phyloP scores from a whole-genome alignment of 345 rosid genomes.

The Salix udensis region DNA sequence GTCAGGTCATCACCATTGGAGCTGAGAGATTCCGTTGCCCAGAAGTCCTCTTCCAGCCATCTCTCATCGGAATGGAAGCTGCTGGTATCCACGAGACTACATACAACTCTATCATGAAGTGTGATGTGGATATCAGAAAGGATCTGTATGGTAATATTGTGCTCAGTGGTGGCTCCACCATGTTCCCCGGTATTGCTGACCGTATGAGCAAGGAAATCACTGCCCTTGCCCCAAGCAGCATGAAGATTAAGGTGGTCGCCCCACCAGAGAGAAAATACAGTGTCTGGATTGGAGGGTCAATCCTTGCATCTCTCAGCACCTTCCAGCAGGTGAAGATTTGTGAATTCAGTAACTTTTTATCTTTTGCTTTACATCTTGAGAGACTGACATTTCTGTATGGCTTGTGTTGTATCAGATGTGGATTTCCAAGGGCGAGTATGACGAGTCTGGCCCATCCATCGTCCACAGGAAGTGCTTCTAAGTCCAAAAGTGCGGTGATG shows the following conservation, averaged over 20 bases:
- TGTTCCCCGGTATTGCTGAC: slow-evolving; percentile 62
- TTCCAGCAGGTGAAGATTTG: slow-evolving; percentile 48
- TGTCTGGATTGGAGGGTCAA: slow-evolving; percentile 75
- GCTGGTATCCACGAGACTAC: slow-evolving; percentile 65
- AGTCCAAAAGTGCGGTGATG: slow-evolving; percentile 26
- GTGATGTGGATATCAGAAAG: slow-evolving; percentile 63
- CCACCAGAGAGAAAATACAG: slow-evolving; percentile 63
- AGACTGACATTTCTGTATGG: slow-evolving; percentile 3
- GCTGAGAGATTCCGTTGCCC: slow-evolving; percentile 73
- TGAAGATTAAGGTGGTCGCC: slow-evolving; percentile 62
- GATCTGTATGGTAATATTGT: slow-evolving; percentile 60
- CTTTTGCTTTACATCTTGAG: too few species aligned
- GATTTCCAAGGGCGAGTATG: slow-evolving; percentile 64
- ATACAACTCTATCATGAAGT: slow-evolving; percentile 62
- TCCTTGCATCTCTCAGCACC: slow-evolving; percentile 71
- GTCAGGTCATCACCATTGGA: slow-evolving; percentile 58
- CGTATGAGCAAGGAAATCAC: slow-evolving; percentile 65
- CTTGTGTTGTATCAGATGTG: slow-evolving; percentile 42
- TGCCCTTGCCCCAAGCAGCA: slow-evolving; percentile 67
- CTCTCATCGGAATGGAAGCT: slow-evolving; percentile 64
- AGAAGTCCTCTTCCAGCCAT: slow-evolving; percentile 64
- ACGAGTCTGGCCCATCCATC: slow-evolving; percentile 61
- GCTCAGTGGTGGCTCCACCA: slow-evolving; percentile 58
- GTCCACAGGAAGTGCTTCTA: slow-evolving; percentile 74
- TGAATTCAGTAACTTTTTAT: not conserved